Evolutionary conservation across 257 asterid species (phyloP).

Genomic region (Linaria vulgaris): DNA sequence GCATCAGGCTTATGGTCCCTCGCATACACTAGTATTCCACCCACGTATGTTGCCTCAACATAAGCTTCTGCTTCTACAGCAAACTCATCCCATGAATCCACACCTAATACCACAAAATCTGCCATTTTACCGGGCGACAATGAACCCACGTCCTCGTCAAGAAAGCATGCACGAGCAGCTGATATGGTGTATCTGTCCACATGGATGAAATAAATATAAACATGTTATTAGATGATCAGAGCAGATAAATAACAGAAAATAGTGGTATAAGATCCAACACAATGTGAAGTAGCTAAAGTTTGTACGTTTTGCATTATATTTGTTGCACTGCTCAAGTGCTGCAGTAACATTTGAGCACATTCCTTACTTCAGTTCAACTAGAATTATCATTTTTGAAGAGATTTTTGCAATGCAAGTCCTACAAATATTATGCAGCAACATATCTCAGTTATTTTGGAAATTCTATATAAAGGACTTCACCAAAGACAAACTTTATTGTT

Average conservation of each 20-base stretch:
- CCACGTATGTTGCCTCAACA: constrained; percentile 80
- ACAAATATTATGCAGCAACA: background rate
- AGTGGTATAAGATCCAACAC: background rate
- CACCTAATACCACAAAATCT: constrained; percentile 75
- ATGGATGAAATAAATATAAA: background rate
- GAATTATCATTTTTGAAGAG: background rate
- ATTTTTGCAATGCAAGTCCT: background rate
- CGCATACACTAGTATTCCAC: constrained; percentile 66
- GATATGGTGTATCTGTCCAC: constrained; percentile 68
- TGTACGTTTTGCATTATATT: background rate
- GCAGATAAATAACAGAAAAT: background rate
- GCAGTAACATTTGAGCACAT: background rate
- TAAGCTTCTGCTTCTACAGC: constrained; percentile 45
- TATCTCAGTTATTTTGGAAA: background rate
- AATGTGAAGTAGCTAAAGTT: background rate
- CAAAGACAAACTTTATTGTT: background rate
- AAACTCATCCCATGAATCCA: constrained; percentile 70
- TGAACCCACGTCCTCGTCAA: constrained; percentile 81
- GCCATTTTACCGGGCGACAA: constrained; percentile 83
- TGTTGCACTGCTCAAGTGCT: background rate
- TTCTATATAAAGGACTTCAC: background rate
- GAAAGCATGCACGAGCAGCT: constrained; percentile 90
- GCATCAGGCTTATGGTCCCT: constrained; percentile 15
- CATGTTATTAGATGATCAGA: too few species aligned
- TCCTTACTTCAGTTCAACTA: background rate